Percentiles rank a stretch among this genome's conserved stretches.
phyloP scores from a whole-genome alignment of 805 yeast species.

The Metschnikowia kofuensis region DNA sequence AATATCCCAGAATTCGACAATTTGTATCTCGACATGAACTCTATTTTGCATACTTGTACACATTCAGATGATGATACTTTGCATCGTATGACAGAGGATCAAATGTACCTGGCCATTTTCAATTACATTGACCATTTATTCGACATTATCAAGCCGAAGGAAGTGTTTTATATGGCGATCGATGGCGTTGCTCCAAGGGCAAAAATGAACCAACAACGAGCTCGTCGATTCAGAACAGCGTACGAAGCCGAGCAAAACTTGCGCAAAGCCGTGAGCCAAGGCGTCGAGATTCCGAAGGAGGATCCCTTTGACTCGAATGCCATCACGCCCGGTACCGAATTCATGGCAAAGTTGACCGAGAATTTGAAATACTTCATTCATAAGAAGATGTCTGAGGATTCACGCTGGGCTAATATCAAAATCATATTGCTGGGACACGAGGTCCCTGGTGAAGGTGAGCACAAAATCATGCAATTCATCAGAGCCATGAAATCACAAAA shows the following conservation, averaged over 20 bases:
- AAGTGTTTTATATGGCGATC: conserved; percentile 91
- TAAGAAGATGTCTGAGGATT: conserved; percentile 80
- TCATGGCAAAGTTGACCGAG: conserved; percentile 83
- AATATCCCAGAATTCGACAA: conserved; percentile 94
- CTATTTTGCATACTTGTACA: conserved; percentile 90
- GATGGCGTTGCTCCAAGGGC: conserved; percentile 99
- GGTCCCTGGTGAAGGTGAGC: conserved; percentile 99
- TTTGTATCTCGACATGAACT: conserved; percentile 94
- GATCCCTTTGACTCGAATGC: conserved; percentile 89
- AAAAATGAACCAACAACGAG: conserved; percentile 96
- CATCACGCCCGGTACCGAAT: conserved; percentile 96
- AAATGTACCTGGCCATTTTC: conserved; percentile 88
- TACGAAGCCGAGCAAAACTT: conserved; percentile 82
- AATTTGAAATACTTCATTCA: conserved; percentile 85
- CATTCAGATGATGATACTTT: conserved; percentile 69
- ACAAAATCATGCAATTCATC: conserved; percentile 91
- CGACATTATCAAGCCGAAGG: conserved; percentile 79
- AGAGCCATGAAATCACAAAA: conserved; percentile 74
- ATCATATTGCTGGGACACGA: conserved; percentile 88
- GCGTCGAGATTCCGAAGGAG: conserved; percentile 74
- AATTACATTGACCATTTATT: conserved; percentile 93
- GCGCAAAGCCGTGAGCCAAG: conserved; percentile 68
- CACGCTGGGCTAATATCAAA: conserved; percentile 78
- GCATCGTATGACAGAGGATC: conserved; percentile 75
- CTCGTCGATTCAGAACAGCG: conserved; percentile 93